Conservation (phyloP, 2,329 filamentous ascomycete species). For the Fusarium nelsonii region DNA sequence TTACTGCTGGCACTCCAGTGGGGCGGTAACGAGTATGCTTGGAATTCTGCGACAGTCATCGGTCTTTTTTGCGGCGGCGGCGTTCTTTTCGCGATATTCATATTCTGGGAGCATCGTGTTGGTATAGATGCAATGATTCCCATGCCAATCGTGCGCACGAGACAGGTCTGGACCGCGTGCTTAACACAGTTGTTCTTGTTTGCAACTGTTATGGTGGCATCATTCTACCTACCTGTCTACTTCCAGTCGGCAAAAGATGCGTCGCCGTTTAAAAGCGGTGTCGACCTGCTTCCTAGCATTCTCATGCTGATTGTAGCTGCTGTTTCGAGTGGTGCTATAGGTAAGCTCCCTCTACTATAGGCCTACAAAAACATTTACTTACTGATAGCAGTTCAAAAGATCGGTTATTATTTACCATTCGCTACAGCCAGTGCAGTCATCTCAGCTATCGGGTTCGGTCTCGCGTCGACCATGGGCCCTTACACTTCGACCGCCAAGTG, state of each 20-base stretch:
- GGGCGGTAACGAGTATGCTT: constrained; percentile 61
- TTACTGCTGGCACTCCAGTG: constrained; percentile 66
- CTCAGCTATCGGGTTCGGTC: constrained; percentile 53
- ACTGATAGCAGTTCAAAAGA: constrained; percentile 39
- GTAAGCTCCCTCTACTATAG: constrained; percentile 11
- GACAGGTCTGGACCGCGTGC: constrained; percentile 58
- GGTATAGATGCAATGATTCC: constrained; percentile 65
- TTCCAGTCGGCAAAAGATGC: constrained; percentile 61
- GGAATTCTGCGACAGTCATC: constrained; percentile 59
- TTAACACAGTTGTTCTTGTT: constrained; percentile 59
- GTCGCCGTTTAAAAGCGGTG: constrained; percentile 48
- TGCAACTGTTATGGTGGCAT: constrained; percentile 58
- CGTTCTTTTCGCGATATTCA: constrained; percentile 57
- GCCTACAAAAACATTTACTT: not conserved
- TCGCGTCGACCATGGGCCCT: constrained; percentile 57
- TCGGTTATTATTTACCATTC: constrained; percentile 60
- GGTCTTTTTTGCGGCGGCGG: constrained; percentile 60
- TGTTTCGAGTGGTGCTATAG: constrained; percentile 40
- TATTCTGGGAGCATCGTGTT: constrained; percentile 58
- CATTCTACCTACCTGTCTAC: constrained; percentile 65
- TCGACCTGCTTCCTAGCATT: constrained; percentile 49
- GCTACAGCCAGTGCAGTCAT: constrained; percentile 53
- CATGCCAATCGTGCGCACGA: constrained; percentile 57
- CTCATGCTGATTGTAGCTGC: constrained; percentile 45
- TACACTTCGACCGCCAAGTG: constrained; percentile 54